Base-by-base conservation (phyloP, 2,329 filamentous ascomycete species). In the Aureobasidium zeae region DNA sequence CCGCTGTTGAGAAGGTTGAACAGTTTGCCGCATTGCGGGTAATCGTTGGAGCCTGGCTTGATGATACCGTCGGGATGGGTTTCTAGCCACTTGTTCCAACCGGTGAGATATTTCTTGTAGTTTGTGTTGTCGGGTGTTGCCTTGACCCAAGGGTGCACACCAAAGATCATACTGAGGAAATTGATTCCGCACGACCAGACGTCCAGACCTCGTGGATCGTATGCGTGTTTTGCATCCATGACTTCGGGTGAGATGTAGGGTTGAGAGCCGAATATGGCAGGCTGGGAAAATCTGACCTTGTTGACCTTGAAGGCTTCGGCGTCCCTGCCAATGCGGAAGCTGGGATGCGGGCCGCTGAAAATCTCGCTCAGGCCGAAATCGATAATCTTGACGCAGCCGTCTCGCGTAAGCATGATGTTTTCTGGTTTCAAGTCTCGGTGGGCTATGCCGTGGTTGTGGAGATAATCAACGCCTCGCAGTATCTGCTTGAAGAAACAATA, bases 361-460 rank as follows among this genome's bases (percentile, higher is more conserved):
- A 93, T 83, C 58, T 91, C 85, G 0, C 85, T 87, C 11, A 89
- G 84, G 42, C 87, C 87, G 65, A 94, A 94, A 60, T 94, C 87
- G 37, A 86, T 87, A 48, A 94, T 88, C 65, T 94, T 94, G 45
- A 94, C 71, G 60, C 86, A 81, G 57, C 86, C 86, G 47, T 86
- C 77, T 53, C 77, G 79, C 34, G 79, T 83, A 48, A 94, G 73
- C 22, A 94, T 72, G 17, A 93, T 68, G 54, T 94, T 94, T 61
- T 94, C 87, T 9, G 88, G 73, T 64, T 94, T 94, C 66, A 94
- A 83, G 54, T 94, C 87, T 36, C 87, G 82, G 63, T 94, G 87
- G 1, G 86, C 87, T 57, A 94, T 88, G 46, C 86, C 87, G 55
- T 89, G 79, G 48, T 69, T 70, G 62, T 94, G 87, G 16, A 94